Percentiles rank a stretch among this genome's conserved stretches.
Evolutionary conservation across 371 early-diverging fungal species (phyloP).

Genomic region (Fennellomyces sp.): DNA sequence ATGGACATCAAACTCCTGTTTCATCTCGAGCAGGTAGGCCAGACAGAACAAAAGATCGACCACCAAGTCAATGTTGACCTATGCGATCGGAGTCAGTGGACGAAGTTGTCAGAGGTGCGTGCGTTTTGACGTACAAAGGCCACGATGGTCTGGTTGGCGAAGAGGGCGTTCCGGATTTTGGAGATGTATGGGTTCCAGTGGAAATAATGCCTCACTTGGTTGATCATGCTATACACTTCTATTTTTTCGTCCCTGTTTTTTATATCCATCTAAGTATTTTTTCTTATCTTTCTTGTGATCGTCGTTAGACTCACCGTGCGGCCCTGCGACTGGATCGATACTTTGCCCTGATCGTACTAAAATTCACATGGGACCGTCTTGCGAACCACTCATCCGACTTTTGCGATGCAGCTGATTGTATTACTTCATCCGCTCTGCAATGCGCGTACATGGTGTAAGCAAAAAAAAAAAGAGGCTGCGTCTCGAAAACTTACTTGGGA

Average conservation of each 20-base stretch:
- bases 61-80: constrained; percentile 60
- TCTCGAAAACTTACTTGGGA: constrained; percentile 35
- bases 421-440: constrained; percentile 24
- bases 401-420: constrained; percentile 19
- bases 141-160: constrained; percentile 25
- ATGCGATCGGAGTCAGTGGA: background rate
- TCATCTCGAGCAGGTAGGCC: constrained; percentile 68
- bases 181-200: constrained; percentile 19
- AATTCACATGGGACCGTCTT: constrained; percentile 21
- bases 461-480: background rate
- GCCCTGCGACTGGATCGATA: constrained; percentile 37
- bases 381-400: constrained; percentile 21
- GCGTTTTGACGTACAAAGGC: constrained; percentile 19
- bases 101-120: background rate
- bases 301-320: constrained; percentile 33
- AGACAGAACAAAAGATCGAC: constrained; percentile 68
- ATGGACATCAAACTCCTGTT: constrained; percentile 52
- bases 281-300: too few species aligned
- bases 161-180: constrained; percentile 1
- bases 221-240: constrained; percentile 20
- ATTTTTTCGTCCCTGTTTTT: constrained; percentile 25
- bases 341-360: constrained; percentile 33
- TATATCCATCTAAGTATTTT: too few species aligned
- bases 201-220: constrained; percentile 14
- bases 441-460: background rate